Evolutionary conservation across 345 rosid species (phyloP).

Genomic region (Citrus mangshanensis): DNA sequence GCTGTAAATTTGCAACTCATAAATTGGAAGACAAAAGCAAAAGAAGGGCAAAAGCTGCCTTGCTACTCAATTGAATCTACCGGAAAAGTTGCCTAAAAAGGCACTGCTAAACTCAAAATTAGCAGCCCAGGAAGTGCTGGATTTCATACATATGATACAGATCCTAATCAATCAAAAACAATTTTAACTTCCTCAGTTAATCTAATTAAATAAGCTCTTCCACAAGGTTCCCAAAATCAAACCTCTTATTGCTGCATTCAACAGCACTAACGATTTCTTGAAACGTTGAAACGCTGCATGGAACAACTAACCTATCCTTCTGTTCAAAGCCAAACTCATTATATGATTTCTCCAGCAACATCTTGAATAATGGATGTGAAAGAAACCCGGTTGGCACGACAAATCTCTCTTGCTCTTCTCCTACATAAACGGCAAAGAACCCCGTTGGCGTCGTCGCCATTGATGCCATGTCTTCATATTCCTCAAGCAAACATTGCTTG

Average conservation of each 20-base stretch:
- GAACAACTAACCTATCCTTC: constrained; percentile 58
- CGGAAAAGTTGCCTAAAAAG: neutral
- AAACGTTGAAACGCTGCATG: constrained; percentile 68
- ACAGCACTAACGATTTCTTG: constrained; percentile 68
- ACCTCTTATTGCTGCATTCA: constrained; percentile 63
- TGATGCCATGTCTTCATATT: constrained; percentile 24
- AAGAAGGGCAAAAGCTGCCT: neutral
- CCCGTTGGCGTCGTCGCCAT: constrained; percentile 55
- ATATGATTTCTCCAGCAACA: constrained; percentile 74
- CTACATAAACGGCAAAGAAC: constrained; percentile 74
- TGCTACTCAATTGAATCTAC: neutral
- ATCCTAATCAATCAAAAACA: neutral
- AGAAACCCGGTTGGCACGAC: constrained; percentile 72
- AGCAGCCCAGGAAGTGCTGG: neutral
- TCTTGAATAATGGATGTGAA: constrained; percentile 77
- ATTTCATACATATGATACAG: neutral
- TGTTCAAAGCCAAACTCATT: constrained; percentile 60
- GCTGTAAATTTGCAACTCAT: neutral
- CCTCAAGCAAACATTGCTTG: constrained; percentile 42
- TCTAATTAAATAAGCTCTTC: constrained; percentile 61
- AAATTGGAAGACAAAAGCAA: neutral
- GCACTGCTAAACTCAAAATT: constrained; percentile 9
- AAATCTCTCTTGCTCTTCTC: constrained; percentile 64
- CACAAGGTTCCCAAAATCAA: constrained; percentile 63
- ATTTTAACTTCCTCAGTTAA: neutral